Conservation (phyloP, 352 stramenopile species). For the Phytophthora pinifolia region DNA sequence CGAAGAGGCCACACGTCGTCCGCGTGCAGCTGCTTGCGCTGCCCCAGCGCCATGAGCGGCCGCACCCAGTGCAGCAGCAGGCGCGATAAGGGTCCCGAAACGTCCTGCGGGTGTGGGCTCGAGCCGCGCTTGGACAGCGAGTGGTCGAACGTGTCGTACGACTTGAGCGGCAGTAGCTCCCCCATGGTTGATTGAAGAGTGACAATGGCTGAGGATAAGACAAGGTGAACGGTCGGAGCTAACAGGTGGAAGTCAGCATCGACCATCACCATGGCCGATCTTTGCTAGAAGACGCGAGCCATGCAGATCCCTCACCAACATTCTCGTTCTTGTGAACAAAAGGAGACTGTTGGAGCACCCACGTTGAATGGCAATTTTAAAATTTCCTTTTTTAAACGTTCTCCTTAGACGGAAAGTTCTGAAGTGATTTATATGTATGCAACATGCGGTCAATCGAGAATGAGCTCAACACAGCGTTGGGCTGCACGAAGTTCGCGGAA, state of each 20-base stretch:
- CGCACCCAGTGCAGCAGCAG: constrained; percentile 52
- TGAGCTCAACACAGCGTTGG: too few relatives aligned
- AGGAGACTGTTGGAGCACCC: too few relatives aligned
- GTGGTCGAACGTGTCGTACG: constrained; percentile 36
- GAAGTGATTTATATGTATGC: too few relatives aligned
- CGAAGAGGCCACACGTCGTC: constrained; percentile 50
- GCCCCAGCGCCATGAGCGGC: constrained; percentile 45
- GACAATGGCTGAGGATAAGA: neutral
- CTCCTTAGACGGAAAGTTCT: too few relatives aligned
- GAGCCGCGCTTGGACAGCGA: constrained; percentile 16
- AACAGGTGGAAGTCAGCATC: neutral
- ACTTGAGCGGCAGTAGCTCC: constrained; percentile 25
- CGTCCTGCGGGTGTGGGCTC: constrained; percentile 23
- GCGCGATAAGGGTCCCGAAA: constrained; percentile 33
- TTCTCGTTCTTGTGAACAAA: neutral
- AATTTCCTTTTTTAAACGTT: too few relatives aligned
- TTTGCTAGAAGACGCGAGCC: neutral
- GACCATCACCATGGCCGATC: neutral
- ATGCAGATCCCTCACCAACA: constrained; percentile 4
- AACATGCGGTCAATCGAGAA: too few relatives aligned
- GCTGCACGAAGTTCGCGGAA: too few relatives aligned
- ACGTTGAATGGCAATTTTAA: too few relatives aligned
- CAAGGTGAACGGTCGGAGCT: constrained; percentile 4
- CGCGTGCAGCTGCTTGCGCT: constrained; percentile 44
- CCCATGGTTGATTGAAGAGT: constrained; percentile 14